These are phyloP conservation scores for Astrothelium subdiscretum DNA, from an alignment of 495 filamentous ascomycete genomes.

Conservation along the genomic window DNA sequence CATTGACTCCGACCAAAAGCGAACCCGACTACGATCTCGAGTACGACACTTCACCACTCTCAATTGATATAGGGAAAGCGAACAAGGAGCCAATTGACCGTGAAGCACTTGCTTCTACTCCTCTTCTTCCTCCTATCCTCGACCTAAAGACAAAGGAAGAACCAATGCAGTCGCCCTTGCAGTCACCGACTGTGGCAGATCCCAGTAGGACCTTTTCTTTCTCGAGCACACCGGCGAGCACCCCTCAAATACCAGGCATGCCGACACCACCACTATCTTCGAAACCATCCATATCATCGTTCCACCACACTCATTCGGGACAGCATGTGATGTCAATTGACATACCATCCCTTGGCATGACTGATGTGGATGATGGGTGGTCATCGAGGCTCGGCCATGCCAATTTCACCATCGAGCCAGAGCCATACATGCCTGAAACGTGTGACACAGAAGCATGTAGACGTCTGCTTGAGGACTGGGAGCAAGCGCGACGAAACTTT, in stretches of 20 bases:
- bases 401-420: constrained; percentile 79
- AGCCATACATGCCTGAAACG: constrained; percentile 58
- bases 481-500: constrained; percentile 66
- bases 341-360: constrained; percentile 48
- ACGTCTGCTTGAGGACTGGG: constrained; percentile 65
- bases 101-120: constrained; percentile 58
- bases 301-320: constrained; percentile 35
- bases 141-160: constrained; percentile 33
- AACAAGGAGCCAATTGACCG: constrained; percentile 34
- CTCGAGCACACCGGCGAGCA: constrained; percentile 29
- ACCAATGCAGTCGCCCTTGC: constrained; percentile 59
- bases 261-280: constrained; percentile 70
- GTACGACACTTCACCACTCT: constrained; percentile 13
- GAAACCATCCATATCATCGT: constrained; percentile 67
- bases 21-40: constrained; percentile 14
- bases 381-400: constrained; percentile 75
- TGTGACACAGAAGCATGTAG: constrained; percentile 51
- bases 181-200: constrained; percentile 62
- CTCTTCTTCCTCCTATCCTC: constrained; percentile 70
- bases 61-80: constrained; percentile 49
- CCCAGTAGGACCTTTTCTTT: constrained; percentile 24
- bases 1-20: background rate
- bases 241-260: constrained; percentile 37
- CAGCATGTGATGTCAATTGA: constrained; percentile 42
- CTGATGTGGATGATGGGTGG: constrained; percentile 66